Percentiles rank a stretch among this genome's conserved stretches.
phyloP scores from a whole-genome alignment of 306 rosid species.

The Cyamopsis tetragonoloba region DNA sequence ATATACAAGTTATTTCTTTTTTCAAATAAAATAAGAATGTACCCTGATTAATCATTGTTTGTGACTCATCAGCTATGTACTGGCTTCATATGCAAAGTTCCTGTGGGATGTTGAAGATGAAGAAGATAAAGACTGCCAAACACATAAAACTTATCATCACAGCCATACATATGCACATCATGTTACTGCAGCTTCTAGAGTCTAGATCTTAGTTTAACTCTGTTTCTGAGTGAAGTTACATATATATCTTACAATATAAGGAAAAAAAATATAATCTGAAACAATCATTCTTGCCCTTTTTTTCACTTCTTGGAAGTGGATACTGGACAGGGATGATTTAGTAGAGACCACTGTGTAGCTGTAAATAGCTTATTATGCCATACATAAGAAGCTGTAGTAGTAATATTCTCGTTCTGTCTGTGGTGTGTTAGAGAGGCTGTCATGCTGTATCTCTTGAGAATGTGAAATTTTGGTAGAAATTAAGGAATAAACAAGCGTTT shows the following conservation, averaged over 20 bases:
- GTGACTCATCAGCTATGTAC: slow-evolving; percentile 61
- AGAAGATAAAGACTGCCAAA: slow-evolving; percentile 32
- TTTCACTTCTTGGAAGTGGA: not conserved
- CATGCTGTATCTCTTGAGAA: slow-evolving; percentile 10
- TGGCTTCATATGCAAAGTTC: slow-evolving; percentile 76
- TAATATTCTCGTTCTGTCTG: too few species aligned
- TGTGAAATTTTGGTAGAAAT: slow-evolving; percentile 30
- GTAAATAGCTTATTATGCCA: slow-evolving; percentile 10
- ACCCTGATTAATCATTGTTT: slow-evolving; percentile 16
- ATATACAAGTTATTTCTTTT: not conserved
- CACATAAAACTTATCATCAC: slow-evolving; percentile 24
- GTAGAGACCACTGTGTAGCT: not conserved
- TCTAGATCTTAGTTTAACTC: too few species aligned
- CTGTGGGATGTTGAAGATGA: slow-evolving; percentile 78
- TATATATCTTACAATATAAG: not conserved
- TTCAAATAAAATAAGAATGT: not conserved
- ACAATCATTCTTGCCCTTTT: not conserved
- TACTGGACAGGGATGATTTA: not conserved
- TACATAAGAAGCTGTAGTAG: slow-evolving; percentile 15
- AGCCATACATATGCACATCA: slow-evolving; percentile 29
- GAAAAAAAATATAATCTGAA: not conserved
- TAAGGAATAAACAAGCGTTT: not conserved
- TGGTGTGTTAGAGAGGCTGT: slow-evolving; percentile 2
- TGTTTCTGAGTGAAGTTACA: slow-evolving; percentile 7
- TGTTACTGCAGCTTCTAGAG: slow-evolving; percentile 44